phyloP scores from a whole-genome alignment of 768 basidiomycete species.

The Kwoniella botswanensis region DNA sequence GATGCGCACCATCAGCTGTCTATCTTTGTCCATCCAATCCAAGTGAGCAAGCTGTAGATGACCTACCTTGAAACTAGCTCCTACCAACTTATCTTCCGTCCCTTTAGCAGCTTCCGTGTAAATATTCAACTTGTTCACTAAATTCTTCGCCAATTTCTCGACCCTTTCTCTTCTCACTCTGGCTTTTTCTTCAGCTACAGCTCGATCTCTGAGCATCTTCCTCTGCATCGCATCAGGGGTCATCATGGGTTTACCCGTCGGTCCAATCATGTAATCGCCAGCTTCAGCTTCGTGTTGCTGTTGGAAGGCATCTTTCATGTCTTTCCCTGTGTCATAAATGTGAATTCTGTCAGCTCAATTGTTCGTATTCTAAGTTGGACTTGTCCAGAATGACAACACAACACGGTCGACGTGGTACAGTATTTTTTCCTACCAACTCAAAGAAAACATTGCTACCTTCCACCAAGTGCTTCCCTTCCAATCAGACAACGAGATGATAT shows the following conservation, averaged over 20 bases:
- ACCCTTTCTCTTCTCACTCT: constrained; percentile 50
- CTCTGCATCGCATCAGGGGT: constrained; percentile 52
- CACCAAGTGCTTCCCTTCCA: background rate
- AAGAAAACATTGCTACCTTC: too few relatives aligned
- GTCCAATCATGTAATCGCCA: constrained; percentile 41
- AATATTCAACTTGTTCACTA: constrained; percentile 55
- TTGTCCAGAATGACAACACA: too few relatives aligned
- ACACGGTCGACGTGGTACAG: too few relatives aligned
- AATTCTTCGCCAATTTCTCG: constrained; percentile 54
- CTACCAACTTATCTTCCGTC: constrained; percentile 51
- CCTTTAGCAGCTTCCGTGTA: constrained; percentile 56
- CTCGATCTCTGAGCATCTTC: constrained; percentile 46
- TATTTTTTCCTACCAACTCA: too few relatives aligned
- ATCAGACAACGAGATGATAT: background rate
- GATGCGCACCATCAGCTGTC: background rate
- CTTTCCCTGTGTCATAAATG: constrained; percentile 36
- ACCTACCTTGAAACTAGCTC: constrained; percentile 55
- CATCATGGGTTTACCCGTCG: constrained; percentile 49
- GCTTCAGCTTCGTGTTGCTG: constrained; percentile 50
- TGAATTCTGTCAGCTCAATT: background rate
- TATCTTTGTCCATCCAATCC: background rate
- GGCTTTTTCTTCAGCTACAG: constrained; percentile 44
- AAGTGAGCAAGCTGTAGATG: background rate
- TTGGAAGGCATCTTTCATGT: constrained; percentile 59
- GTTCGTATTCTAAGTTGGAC: background rate